A percentile compares a stretch with the other conserved stretches of the same genome.
phyloP scores from a whole-genome alignment of 176 grass and related monocot genomes.

The Zea luxurians region DNA sequence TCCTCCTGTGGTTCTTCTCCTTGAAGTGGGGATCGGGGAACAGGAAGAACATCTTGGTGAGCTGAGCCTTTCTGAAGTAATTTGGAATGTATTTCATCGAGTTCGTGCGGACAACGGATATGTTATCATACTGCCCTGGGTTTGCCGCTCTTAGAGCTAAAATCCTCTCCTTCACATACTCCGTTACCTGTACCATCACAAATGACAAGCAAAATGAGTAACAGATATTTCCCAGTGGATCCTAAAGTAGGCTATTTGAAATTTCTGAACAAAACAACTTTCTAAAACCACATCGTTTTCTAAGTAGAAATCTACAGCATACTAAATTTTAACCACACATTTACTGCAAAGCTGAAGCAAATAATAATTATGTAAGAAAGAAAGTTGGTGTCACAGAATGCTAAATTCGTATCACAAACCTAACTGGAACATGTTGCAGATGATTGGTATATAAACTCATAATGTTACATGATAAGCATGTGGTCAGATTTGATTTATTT shows the following conservation, averaged over 20 bases:
- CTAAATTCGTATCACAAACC: not conserved
- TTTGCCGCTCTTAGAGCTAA: slow-evolving; percentile 74
- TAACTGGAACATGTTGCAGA: not conserved
- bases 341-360: not conserved
- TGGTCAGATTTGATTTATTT: not conserved
- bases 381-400: not conserved
- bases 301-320: not conserved
- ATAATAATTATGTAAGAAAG: not conserved
- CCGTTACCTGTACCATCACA: slow-evolving; percentile 62
- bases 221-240: not conserved
- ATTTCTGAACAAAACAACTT: not conserved
- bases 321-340: not conserved
- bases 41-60: slow-evolving; percentile 95
- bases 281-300: not conserved
- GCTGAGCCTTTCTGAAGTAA: slow-evolving; percentile 86
- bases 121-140: slow-evolving; percentile 72
- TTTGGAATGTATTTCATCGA: slow-evolving; percentile 97
- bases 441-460: not conserved
- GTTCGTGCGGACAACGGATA: slow-evolving; percentile 94
- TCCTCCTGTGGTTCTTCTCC: slow-evolving; percentile 89
- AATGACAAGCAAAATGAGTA: not conserved
- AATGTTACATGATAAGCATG: not conserved
- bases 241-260: slow-evolving; percentile 7
- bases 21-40: slow-evolving; percentile 98
- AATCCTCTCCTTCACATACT: slow-evolving; percentile 97